phyloP scores from a whole-genome alignment of 2,329 filamentous ascomycete genomes.

The Fusarium metavorans region DNA sequence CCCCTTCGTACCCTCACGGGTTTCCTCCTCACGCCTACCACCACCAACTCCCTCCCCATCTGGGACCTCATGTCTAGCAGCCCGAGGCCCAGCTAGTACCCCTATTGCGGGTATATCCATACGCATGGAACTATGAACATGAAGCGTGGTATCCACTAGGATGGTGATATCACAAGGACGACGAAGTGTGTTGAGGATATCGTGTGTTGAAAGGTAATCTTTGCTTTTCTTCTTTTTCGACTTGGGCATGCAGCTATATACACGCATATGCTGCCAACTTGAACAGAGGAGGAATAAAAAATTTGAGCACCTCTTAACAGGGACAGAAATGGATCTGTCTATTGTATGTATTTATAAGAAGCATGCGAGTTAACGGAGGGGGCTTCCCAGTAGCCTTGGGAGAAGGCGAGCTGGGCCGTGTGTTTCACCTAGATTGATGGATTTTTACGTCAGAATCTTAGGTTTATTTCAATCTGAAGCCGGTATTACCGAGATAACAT shows the following conservation, averaged over 20 bases:
- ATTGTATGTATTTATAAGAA: conserved; percentile 17
- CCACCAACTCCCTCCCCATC: conserved; percentile 27
- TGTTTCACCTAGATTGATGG: neutral
- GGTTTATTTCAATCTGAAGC: neutral
- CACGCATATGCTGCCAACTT: conserved; percentile 1
- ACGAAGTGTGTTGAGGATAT: neutral
- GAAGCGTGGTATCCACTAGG: neutral
- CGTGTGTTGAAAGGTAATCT: neutral
- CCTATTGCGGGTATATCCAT: neutral
- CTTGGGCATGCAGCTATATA: neutral
- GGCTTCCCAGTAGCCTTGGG: neutral
- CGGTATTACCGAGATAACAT: too few relatives aligned
- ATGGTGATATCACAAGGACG: neutral
- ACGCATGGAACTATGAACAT: neutral
- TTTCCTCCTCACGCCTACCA: conserved; percentile 22
- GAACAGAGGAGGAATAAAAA: neutral
- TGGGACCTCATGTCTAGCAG: conserved; percentile 25
- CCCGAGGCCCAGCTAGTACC: neutral
- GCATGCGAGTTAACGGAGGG: neutral
- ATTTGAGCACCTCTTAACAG: neutral
- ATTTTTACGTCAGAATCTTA: neutral
- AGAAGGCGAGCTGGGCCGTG: neutral
- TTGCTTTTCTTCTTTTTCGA: neutral
- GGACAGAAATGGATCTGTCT: neutral
- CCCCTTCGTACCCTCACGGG: conserved; percentile 6